Base-by-base conservation (phyloP, 495 filamentous ascomycete genomes). In the Geoglossum glabrum region DNA sequence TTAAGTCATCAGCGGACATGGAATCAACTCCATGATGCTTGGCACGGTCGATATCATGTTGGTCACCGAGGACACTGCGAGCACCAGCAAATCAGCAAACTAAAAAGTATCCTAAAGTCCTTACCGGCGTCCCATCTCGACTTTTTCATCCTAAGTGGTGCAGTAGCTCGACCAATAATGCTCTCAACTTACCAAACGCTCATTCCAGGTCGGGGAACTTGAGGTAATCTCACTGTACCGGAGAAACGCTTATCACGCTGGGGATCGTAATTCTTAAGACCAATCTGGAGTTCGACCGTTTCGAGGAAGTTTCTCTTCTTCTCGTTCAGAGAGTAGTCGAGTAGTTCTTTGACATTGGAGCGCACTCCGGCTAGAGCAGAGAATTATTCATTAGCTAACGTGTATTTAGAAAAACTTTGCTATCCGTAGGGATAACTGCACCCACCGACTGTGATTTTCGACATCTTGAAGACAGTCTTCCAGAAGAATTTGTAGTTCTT, bases 171-270 rank as follows among this genome's bases (percentile, higher is more conserved):
- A 4, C 43, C 19, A n/a, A n/a, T n/a, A n/a, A 6, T 47, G 3
- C 15, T 47, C n/a, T 55, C 21, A 40, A 74, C 75, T 62, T 75
- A 85, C 83, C 90, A 97, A 76, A 98, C 81, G 77, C 69, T 77
- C 90, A 96, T 95, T 77, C 82, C 81, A 59, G 92, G 92, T 67
- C 92, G 86, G 64, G 92, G 92, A 60, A 97, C 76, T 63, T 77
- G 75, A 52, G 90, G 89, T 60, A 97, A 85, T 77, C 83, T 85
- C 77, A 98, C 86, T 70, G 93, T 97, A 74, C 92, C 92, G 49
- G 86, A 92, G 87, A 98, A 98, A 90, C 92, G 92, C 89, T 98
- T 98, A 78, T 98, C 92, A 85, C 90, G 88, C 81, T 96, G 90
- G 69, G 92, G 92, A 69, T 98, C 92, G 79, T 98, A 98, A 85